Percentiles rank a stretch among this genome's conserved stretches.
These are phyloP conservation scores for Cryptococcus sp. DNA, from an alignment of 1,284 basidiomycete genomes.

Conservation along the genomic window DNA sequence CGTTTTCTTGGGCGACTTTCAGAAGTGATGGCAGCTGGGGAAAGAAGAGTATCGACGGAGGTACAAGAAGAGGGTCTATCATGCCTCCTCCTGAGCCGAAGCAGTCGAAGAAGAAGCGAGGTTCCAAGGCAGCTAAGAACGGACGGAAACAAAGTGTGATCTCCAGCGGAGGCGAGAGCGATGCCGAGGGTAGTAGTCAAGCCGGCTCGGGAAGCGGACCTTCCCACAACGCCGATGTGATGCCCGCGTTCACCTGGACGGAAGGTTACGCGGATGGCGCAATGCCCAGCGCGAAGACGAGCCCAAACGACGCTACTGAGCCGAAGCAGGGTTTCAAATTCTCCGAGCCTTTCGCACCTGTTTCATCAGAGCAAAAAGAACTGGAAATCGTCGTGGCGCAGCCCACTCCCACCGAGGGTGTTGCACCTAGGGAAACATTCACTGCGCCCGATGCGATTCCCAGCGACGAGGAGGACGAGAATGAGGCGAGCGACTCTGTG, in stretches of 20 bases:
- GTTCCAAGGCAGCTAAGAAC: background rate
- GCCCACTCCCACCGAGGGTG: conserved; percentile 10
- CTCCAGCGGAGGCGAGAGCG: conserved; percentile 6
- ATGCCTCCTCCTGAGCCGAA: conserved; percentile 5
- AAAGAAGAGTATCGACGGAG: conserved; percentile 5
- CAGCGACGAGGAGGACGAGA: background rate
- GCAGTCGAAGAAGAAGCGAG: background rate
- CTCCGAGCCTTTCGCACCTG: background rate
- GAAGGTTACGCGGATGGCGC: conserved; percentile 23
- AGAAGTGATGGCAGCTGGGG: conserved; percentile 6
- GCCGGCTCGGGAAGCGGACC: background rate
- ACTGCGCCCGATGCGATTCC: conserved; percentile 1
- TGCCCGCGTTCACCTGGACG: conserved; percentile 28
- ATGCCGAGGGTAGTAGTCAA: conserved; percentile 1
- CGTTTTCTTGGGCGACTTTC: conserved; percentile 31
- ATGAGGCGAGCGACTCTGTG: too few relatives aligned
- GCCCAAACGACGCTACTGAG: background rate
- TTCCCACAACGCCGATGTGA: too few relatives aligned
- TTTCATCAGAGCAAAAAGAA: conserved; percentile 5
- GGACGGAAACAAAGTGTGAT: conserved; percentile 6
- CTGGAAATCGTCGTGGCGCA: conserved; percentile 14
- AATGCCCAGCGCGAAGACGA: conserved; percentile 5
- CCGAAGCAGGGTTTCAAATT: background rate
- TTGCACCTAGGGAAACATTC: conserved; percentile 4
- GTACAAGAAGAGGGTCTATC: conserved; percentile 20